Conservation (phyloP, 23 red algal species). For the Agarophyton chilense region DNA sequence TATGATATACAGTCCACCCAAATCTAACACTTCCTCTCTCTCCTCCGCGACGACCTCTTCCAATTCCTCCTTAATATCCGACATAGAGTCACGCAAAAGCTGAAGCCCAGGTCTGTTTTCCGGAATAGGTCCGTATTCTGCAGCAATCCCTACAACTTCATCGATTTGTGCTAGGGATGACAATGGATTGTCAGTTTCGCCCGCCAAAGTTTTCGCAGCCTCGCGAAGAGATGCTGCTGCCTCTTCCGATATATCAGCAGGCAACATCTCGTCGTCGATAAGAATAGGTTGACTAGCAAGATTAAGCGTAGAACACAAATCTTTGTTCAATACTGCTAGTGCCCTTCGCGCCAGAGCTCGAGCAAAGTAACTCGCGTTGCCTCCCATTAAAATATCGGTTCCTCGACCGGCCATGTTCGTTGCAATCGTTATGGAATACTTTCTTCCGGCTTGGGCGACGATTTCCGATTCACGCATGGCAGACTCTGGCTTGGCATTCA, state of each 20-base stretch:
- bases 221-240: not conserved
- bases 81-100: constrained; percentile 36
- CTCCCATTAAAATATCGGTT: constrained; percentile 98
- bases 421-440: constrained; percentile 89
- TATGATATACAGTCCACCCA: constrained; percentile 94
- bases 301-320: not conserved
- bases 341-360: constrained; percentile 63
- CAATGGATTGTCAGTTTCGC: not conserved
- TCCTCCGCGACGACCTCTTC: constrained; percentile 59
- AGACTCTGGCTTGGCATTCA: constrained; percentile 93
- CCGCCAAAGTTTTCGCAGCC: constrained; percentile 1
- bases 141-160: constrained; percentile 67
- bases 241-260: constrained; percentile 50
- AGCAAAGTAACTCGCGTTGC: constrained; percentile 83
- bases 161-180: constrained; percentile 41
- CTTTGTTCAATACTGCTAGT: constrained; percentile 16
- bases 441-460: constrained; percentile 88
- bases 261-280: constrained; percentile 74
- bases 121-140: constrained; percentile 48
- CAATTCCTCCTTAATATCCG: constrained; percentile 49
- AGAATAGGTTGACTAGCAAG: constrained; percentile 31
- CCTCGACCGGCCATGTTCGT: constrained; percentile 99
- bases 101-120: constrained; percentile 20
- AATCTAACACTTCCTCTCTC: constrained; percentile 75
- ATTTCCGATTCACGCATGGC: constrained; percentile 93